These are phyloP conservation scores for Ogataea sp. DNA, from an alignment of 805 yeast genomes.

Conservation along the genomic window DNA sequence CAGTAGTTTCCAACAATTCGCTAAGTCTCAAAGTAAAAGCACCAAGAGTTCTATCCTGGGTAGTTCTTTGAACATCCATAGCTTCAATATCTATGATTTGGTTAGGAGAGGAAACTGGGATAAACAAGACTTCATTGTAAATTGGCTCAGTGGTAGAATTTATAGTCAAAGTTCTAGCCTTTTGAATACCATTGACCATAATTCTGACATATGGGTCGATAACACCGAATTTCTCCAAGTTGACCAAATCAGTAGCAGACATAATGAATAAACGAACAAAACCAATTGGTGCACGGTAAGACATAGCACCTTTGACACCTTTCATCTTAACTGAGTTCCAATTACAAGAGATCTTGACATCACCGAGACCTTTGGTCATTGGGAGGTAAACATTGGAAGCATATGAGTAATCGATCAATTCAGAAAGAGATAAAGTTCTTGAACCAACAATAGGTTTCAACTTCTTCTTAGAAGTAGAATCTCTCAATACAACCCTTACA, in stretches of 20 bases:
- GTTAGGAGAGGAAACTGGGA: conserved; percentile 74
- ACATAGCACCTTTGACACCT: conserved; percentile 62
- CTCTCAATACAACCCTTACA: conserved; percentile 58
- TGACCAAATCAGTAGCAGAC: conserved; percentile 67
- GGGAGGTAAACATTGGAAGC: conserved; percentile 76
- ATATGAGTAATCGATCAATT: conserved; percentile 68
- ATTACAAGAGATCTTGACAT: conserved; percentile 53
- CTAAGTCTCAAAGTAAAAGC: conserved; percentile 61
- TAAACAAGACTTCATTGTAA: conserved; percentile 77
- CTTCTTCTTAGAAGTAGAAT: conserved; percentile 48
- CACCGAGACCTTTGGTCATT: conserved; percentile 62
- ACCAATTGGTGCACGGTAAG: conserved; percentile 93
- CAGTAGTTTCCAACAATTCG: conserved; percentile 63
- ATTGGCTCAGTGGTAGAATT: conserved; percentile 69
- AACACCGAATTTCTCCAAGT: conserved; percentile 82
- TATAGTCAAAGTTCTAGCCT: conserved; percentile 66
- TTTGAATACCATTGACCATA: conserved; percentile 65
- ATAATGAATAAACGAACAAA: conserved; percentile 68
- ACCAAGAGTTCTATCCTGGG: conserved; percentile 86
- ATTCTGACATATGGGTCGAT: conserved; percentile 88
- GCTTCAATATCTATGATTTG: conserved; percentile 81
- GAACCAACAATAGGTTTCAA: conserved; percentile 52
- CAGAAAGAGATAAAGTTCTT: conserved; percentile 47
- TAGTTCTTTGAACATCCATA: conserved; percentile 78
- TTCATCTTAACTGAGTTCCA: conserved; percentile 84